Conservation (phyloP, 345 rosid species). For the Acer yangbiense region DNA sequence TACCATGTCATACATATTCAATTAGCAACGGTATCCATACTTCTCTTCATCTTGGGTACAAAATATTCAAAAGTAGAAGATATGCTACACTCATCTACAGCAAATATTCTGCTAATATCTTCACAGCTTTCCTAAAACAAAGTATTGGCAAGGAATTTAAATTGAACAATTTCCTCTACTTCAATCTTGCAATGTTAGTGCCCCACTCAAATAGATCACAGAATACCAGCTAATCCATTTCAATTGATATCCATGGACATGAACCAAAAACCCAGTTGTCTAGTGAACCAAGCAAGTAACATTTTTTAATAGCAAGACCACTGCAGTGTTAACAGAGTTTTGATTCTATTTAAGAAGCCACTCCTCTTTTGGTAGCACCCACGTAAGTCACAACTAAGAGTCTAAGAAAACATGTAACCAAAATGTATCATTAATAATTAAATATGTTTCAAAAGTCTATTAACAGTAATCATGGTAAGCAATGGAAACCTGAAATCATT, state of each 20-base stretch:
- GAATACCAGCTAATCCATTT: not conserved
- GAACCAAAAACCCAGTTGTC: not conserved
- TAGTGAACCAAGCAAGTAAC: not conserved
- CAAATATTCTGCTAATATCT: conserved; percentile 13
- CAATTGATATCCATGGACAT: conserved; percentile 2
- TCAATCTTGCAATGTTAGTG: not conserved
- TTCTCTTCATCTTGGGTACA: not conserved
- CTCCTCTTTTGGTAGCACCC: not conserved
- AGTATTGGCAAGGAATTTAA: not conserved
- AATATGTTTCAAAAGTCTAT: not conserved
- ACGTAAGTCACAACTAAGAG: not conserved
- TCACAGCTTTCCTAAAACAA: not conserved
- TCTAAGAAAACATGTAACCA: not conserved
- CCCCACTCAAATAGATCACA: not conserved
- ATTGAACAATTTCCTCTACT: conserved; percentile 6
- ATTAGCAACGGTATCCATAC: not conserved
- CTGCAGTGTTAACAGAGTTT: not conserved
- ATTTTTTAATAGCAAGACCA: not conserved
- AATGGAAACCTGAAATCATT: conserved; percentile 1
- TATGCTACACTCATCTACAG: not conserved
- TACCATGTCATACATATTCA: not conserved
- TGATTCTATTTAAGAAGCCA: not conserved
- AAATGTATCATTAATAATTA: too few relatives aligned
- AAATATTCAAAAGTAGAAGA: not conserved
- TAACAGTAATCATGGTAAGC: not conserved